These are phyloP conservation scores for Apophysomyces variabilis DNA, from an alignment of 371 early-diverging fungal species.

Conservation along the genomic window DNA sequence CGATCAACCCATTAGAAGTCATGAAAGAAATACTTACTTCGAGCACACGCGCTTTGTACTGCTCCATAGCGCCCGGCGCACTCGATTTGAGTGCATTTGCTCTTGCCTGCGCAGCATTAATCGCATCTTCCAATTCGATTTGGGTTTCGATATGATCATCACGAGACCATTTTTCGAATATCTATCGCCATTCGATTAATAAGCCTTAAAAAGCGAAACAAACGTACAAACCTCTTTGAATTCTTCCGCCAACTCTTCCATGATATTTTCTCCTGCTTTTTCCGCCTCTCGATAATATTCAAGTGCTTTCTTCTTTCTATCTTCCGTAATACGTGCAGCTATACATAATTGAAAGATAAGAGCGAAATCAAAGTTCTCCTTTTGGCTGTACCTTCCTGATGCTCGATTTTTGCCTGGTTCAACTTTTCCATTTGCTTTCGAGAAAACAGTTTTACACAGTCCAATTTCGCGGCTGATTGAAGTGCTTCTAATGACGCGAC, in stretches of 20 bases:
- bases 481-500: constrained; percentile 22
- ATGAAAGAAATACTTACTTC: constrained; percentile 49
- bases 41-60: constrained; percentile 62
- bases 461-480: constrained; percentile 23
- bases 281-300: constrained; percentile 45
- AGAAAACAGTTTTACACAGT: constrained; percentile 15
- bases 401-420: constrained; percentile 18
- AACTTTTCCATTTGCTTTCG: constrained; percentile 19
- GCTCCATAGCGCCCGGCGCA: constrained; percentile 63
- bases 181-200: constrained; percentile 3
- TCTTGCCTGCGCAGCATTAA: constrained; percentile 54
- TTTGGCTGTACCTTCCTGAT: constrained; percentile 20
- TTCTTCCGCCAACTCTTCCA: constrained; percentile 53
- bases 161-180: constrained; percentile 36
- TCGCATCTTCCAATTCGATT: constrained; percentile 54
- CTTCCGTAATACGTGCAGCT: neutral
- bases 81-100: constrained; percentile 49
- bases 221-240: constrained; percentile 44
- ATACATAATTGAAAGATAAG: neutral
- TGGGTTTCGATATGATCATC: constrained; percentile 37
- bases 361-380: no score
- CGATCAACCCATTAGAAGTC: neutral
- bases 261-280: constrained; percentile 40
- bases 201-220: neutral
- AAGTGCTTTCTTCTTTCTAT: constrained; percentile 24